phyloP scores from a whole-genome alignment of 495 filamentous ascomycete species.

The Penicillium paxilli region DNA sequence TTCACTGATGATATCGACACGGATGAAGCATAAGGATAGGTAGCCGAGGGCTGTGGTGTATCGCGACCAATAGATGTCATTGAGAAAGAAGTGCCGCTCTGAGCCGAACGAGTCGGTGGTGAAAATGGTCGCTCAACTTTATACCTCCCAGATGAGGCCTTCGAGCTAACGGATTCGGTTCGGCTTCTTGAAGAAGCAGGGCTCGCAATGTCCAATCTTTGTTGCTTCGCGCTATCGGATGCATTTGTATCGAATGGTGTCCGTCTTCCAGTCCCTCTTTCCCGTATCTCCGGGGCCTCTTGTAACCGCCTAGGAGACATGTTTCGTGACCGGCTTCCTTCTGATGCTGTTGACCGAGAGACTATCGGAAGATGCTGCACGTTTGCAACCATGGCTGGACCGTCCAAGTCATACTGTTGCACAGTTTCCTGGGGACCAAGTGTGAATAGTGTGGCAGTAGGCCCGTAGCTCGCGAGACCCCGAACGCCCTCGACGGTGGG shows the following conservation, averaged over 20 bases:
- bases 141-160: conserved; percentile 47
- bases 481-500: conserved; percentile 79
- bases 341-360: conserved; percentile 76
- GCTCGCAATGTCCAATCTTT: conserved; percentile 59
- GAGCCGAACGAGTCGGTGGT: conserved; percentile 42
- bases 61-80: conserved; percentile 37
- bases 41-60: conserved; percentile 42
- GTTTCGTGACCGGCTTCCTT: conserved; percentile 48
- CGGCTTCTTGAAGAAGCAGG: conserved; percentile 64
- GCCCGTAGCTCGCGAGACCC: conserved; percentile 84
- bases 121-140: conserved; percentile 33
- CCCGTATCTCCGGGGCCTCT: conserved; percentile 38
- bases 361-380: conserved; percentile 78
- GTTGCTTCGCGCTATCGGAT: conserved; percentile 47
- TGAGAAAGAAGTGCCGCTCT: conserved; percentile 49
- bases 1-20: conserved; percentile 66
- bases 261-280: conserved; percentile 25
- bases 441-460: conserved; percentile 89
- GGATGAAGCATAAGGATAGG: conserved; percentile 46
- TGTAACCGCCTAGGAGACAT: conserved; percentile 35
- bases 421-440: conserved; percentile 83
- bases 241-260: conserved; percentile 44
- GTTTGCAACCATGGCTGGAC: conserved; percentile 75
- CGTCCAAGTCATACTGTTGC: conserved; percentile 92
- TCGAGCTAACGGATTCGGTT: conserved; percentile 60